Conservation (phyloP, 768 basidiomycete genomes). For the Podaxis carcinomalis region DNA sequence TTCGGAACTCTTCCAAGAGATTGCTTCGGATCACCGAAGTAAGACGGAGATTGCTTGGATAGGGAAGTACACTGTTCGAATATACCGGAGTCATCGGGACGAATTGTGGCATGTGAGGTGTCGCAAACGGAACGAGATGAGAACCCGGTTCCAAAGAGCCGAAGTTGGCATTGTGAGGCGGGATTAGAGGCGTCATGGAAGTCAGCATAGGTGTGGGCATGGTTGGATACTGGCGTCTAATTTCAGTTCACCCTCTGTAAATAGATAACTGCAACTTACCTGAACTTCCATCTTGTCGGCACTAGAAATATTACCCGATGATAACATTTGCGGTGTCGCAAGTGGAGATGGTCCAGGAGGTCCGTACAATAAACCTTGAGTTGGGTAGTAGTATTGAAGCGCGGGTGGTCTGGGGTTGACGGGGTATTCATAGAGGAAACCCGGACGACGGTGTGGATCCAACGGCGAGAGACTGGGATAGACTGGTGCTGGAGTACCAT, state of each 20-base stretch:
- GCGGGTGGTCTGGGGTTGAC: conserved; percentile 4
- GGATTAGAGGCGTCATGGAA: conserved; percentile 3
- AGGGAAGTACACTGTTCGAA: conserved; percentile 1
- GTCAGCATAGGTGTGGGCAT: conserved; percentile 6
- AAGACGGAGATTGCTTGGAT: neutral
- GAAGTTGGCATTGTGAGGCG: conserved; percentile 42
- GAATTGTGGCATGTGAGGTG: conserved; percentile 4
- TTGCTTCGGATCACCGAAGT: conserved; percentile 8
- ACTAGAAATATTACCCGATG: neutral
- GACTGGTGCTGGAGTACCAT: neutral
- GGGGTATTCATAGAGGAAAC: conserved; percentile 9
- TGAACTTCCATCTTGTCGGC: conserved; percentile 8
- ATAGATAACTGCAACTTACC: neutral
- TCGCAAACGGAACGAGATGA: conserved; percentile 4
- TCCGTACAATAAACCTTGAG: conserved; percentile 9
- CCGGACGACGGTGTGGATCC: conserved; percentile 8
- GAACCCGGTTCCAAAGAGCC: conserved; percentile 10
- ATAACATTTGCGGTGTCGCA: conserved; percentile 1
- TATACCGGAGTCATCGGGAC: conserved; percentile 4
- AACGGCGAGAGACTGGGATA: conserved; percentile 1
- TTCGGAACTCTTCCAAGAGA: conserved; percentile 80
- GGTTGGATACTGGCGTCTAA: neutral
- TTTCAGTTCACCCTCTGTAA: neutral
- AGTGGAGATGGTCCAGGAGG: conserved; percentile 3
- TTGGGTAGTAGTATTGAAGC: conserved; percentile 11